Conservation (phyloP, 2,329 filamentous ascomycete species). For the Trichophyton verrucosum region DNA sequence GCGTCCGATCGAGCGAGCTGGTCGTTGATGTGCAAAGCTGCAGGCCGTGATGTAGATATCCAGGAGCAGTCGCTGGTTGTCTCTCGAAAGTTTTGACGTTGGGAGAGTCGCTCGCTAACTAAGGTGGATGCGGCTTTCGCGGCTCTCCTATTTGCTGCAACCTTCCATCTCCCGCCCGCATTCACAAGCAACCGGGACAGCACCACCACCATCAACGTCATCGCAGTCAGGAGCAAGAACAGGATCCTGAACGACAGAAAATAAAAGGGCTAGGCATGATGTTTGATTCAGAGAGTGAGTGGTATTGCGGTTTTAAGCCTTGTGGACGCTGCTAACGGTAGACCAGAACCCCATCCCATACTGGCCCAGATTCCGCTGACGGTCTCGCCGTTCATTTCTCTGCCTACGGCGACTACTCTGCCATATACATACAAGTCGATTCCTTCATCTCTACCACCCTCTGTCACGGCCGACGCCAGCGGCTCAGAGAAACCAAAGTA, state of each 20-base stretch:
- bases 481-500: slow-evolving; percentile 49
- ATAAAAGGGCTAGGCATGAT: slow-evolving; percentile 19
- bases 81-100: not conserved
- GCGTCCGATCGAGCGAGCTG: not conserved
- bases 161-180: not conserved
- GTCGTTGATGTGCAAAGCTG: not conserved
- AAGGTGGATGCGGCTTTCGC: not conserved
- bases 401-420: slow-evolving; percentile 79
- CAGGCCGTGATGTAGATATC: not conserved
- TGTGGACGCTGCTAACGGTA: slow-evolving; percentile 2
- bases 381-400: slow-evolving; percentile 84
- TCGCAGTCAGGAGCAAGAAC: too few species aligned
- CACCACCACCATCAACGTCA: not conserved
- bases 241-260: too few species aligned
- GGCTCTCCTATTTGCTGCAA: not conserved
- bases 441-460: slow-evolving; percentile 71
- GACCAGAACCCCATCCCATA: slow-evolving; percentile 65
- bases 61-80: too few species aligned
- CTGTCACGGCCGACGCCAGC: slow-evolving; percentile 43
- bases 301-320: not conserved
- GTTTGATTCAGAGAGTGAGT: slow-evolving; percentile 36
- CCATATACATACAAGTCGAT: slow-evolving; percentile 92
- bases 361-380: slow-evolving; percentile 87
- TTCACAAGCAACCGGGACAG: not conserved
- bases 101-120: not conserved